These are phyloP conservation scores for Zymoseptoria passerinii DNA, from an alignment of 2,329 filamentous ascomycete genomes.

Conservation along the genomic window DNA sequence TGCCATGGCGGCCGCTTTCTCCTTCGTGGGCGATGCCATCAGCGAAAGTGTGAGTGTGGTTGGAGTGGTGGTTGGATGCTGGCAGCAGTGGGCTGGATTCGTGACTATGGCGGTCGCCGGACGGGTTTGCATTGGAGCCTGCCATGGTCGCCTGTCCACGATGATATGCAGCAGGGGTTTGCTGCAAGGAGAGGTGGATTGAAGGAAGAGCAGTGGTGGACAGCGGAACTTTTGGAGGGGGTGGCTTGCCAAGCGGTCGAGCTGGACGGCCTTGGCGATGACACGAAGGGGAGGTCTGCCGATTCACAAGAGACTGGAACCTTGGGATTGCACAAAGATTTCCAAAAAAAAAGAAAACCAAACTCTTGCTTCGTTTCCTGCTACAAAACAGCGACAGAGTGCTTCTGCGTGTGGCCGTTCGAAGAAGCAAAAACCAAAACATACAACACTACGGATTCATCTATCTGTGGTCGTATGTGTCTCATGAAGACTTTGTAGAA, in stretches of 20 bases:
- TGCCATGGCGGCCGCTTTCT: constrained; percentile 39
- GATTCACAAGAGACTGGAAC: no score
- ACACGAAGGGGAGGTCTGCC: no score
- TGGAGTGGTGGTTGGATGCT: constrained; percentile 4
- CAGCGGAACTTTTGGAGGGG: neutral
- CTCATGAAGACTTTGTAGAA: no score
- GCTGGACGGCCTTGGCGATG: neutral
- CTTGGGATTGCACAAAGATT: no score
- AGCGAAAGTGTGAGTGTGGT: constrained; percentile 15
- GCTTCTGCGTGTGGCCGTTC: no score
- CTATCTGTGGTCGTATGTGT: no score
- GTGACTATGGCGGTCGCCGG: neutral
- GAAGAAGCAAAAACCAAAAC: no score
- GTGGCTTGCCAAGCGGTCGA: neutral
- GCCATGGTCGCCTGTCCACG: neutral
- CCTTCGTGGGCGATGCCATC: constrained; percentile 30
- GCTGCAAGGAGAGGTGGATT: neutral
- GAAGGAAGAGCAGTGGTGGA: neutral
- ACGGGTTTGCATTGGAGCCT: neutral
- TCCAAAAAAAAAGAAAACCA: no score
- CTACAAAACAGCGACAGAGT: no score
- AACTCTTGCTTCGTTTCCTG: no score
- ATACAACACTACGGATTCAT: no score
- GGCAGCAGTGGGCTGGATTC: constrained; percentile 10
- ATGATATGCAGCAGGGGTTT: neutral